phyloP scores from a whole-genome alignment of 768 basidiomycete genomes.

The Pisolithus microcarpus region DNA sequence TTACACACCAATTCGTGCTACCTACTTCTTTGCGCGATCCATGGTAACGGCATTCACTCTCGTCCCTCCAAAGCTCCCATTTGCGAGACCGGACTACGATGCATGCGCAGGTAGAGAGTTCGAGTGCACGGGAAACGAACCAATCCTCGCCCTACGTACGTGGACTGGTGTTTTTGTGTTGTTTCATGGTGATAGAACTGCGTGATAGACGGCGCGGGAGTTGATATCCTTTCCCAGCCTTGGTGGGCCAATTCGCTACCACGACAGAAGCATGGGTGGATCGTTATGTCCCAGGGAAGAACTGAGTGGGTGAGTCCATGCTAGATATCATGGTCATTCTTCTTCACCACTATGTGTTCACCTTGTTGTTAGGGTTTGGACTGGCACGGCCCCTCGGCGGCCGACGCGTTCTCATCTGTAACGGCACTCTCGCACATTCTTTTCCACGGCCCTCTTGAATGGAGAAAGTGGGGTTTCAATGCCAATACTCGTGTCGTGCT shows the following conservation, averaged over 20 bases:
- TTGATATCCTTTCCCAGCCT: slow-evolving; percentile 47
- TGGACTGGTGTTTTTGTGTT: slow-evolving; percentile 3
- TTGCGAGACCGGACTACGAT: slow-evolving; percentile 7
- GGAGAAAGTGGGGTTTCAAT: slow-evolving; percentile 37
- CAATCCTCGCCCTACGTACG: slow-evolving; percentile 61
- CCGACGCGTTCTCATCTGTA: slow-evolving; percentile 60
- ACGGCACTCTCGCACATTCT: slow-evolving; percentile 49
- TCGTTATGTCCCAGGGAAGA: slow-evolving; percentile 73
- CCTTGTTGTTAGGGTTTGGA: slow-evolving; percentile 62
- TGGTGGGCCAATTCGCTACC: slow-evolving; percentile 65
- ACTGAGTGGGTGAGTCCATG: slow-evolving; percentile 66
- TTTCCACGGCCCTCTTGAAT: slow-evolving; percentile 19
- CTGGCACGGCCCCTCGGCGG: slow-evolving; percentile 82
- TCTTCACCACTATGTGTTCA: neutral
- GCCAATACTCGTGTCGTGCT: slow-evolving; percentile 45
- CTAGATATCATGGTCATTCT: neutral
- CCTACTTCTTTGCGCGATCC: slow-evolving; percentile 50
- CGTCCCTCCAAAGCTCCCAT: slow-evolving; percentile 44
- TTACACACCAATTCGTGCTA: slow-evolving; percentile 39
- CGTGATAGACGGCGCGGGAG: slow-evolving; percentile 78
- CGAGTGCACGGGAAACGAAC: slow-evolving; percentile 29
- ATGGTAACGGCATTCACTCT: slow-evolving; percentile 53
- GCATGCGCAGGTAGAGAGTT: neutral
- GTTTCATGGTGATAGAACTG: neutral
- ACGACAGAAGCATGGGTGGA: slow-evolving; percentile 57